Percentiles rank a stretch among this genome's conserved stretches.
phyloP scores from a whole-genome alignment of 148 eudicot species.

The Bassia scoparia region DNA sequence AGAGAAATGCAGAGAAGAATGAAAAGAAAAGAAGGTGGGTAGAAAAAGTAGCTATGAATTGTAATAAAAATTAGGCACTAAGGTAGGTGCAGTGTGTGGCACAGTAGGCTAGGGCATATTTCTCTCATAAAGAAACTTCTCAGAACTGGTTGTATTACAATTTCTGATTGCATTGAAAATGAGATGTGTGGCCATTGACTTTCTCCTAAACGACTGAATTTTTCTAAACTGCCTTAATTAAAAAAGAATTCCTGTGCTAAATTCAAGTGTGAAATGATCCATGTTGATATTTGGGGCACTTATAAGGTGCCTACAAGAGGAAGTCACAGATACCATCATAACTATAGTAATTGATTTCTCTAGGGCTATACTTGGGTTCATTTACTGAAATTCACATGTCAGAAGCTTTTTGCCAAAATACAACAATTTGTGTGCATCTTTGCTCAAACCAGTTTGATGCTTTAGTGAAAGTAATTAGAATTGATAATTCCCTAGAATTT shows the following conservation, averaged over 20 bases:
- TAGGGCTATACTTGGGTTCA: not conserved
- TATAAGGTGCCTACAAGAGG: not conserved
- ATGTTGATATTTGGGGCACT: not conserved
- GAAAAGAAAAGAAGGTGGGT: not conserved
- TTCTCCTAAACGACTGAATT: not conserved
- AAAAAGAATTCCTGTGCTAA: not conserved
- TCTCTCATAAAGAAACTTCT: not conserved
- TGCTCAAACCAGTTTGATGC: not conserved
- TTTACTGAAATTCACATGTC: not conserved
- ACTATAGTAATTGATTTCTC: conserved; percentile 9
- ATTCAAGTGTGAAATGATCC: not conserved
- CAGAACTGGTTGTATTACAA: not conserved
- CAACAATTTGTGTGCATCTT: not conserved
- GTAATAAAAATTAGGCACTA: not conserved
- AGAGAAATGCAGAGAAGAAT: not conserved
- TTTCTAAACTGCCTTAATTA: not conserved
- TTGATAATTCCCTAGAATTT: not conserved
- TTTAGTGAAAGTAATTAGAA: not conserved
- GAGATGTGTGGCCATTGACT: not conserved
- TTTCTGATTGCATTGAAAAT: not conserved
- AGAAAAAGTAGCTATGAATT: not conserved
- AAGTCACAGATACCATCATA: not conserved
- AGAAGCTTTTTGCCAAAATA: not conserved
- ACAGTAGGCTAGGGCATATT: not conserved
- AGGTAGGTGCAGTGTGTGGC: not conserved